Evolutionary conservation across 116 monocot genomes (phyloP), one percentile per base, ranked within the genome.

Genomic region (Zostera marina): DNA sequence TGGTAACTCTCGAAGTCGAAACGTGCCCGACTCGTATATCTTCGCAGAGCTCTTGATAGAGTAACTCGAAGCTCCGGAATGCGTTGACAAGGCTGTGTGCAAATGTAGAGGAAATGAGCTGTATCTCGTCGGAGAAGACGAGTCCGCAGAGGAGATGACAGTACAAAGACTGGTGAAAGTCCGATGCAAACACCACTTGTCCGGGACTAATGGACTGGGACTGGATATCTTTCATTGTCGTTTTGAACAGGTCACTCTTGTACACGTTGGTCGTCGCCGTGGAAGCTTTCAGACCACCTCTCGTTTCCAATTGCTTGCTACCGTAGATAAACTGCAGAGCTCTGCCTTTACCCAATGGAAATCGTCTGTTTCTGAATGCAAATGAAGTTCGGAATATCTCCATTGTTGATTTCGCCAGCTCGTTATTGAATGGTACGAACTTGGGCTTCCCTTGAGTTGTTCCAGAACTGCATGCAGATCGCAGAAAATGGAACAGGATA

Each of bases 371-470:
- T 68, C 93, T 76, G 67, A 81, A 93, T 59, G 84, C 93, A 65
- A 75, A 93, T 7, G 88, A 88, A 3, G 73, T 77, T 10, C 57
- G 59, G 25, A 71, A 88, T 60, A 84, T 84, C 68, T 88, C 79
- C 84, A 81, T 84, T 19, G 88, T 84, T 7, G 66, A 69, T 8
- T 69, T 64, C 22, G 81, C 70, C 43, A 84, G 61, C 41, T 77
- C 79, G 22, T 94, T 81, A 44, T 79, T 94, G 71, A 88, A 94
- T 5, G 79, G 75, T 42, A 94, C 8, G 61, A 70, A 75, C 72
- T 88, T 94, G 10, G 84, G 81, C 72, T 73, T 88, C 20, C 94
- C 94, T 63, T 82, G 72, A 1, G 94, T 88, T 8, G 88, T 94
- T 11, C 94, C 94, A 44, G 94, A 94, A 62, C 94, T 94, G 68